phyloP scores from a whole-genome alignment of 192 early-diverging fungal species.

The Gryganskiella cystojenkinii region DNA sequence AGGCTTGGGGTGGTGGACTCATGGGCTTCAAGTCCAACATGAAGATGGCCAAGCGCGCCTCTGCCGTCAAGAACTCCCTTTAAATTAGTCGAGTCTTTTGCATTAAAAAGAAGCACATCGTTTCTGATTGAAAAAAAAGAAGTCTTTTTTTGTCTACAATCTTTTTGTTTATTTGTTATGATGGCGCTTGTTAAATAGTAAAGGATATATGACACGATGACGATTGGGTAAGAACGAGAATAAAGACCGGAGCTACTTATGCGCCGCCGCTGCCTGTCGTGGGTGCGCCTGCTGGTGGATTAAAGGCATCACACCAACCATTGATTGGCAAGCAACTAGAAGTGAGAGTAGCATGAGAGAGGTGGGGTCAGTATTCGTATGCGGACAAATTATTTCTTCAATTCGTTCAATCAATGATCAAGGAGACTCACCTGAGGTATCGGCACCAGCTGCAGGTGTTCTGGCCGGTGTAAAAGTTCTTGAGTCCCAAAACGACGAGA shows the following conservation, averaged over 20 bases:
- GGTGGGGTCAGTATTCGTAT: not conserved
- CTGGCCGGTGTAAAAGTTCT: slow-evolving; percentile 59
- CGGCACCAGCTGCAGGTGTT: slow-evolving; percentile 70
- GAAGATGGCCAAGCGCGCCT: slow-evolving; percentile 77
- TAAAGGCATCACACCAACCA: slow-evolving; percentile 63
- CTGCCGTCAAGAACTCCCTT: slow-evolving; percentile 34
- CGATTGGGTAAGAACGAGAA: not conserved
- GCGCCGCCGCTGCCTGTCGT: not conserved
- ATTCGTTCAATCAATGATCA: too few relatives aligned
- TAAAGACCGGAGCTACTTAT: not conserved
- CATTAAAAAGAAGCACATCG: too few relatives aligned
- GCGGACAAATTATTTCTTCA: not conserved
- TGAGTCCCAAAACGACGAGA: slow-evolving; percentile 55
- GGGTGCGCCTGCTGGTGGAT: slow-evolving; percentile 6
- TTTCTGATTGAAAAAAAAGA: too few relatives aligned
- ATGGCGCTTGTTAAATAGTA: too few relatives aligned
- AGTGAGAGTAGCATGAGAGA: not conserved
- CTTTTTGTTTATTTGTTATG: too few relatives aligned
- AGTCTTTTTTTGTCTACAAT: too few relatives aligned
- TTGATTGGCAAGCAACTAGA: slow-evolving; percentile 54
- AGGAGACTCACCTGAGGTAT: slow-evolving; percentile 58
- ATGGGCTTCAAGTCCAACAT: slow-evolving; percentile 89
- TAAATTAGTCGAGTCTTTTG: not conserved
- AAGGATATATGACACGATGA: not conserved
- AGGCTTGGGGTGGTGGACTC: slow-evolving; percentile 91